Evolutionary conservation across 768 basidiomycete species (phyloP).

Genomic region (Mycena latifolia): DNA sequence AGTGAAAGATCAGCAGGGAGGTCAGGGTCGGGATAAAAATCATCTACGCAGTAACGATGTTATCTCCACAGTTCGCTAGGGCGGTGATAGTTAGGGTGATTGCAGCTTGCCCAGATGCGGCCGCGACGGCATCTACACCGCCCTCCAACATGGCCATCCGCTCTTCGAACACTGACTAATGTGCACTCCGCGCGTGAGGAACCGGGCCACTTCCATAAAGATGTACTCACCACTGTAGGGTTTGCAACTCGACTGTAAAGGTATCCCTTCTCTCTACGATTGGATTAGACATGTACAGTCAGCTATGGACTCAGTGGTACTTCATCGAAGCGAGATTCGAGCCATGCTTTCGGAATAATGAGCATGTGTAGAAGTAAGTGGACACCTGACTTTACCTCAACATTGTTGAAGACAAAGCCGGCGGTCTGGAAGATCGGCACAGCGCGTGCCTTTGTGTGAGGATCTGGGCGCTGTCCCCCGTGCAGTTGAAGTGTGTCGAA

Average conservation of each 20-base stretch:
- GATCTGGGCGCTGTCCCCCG: conserved; percentile 60
- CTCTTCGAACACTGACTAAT: conserved; percentile 59
- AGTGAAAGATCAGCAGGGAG: background rate
- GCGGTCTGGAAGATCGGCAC: conserved; percentile 65
- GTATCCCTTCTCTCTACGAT: conserved; percentile 49
- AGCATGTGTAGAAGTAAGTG: conserved; percentile 53
- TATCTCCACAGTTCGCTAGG: conserved; percentile 62
- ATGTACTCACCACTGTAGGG: conserved; percentile 50
- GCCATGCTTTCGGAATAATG: conserved; percentile 15
- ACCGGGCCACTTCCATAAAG: too few relatives aligned
- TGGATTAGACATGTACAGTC: too few relatives aligned
- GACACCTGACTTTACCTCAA: conserved; percentile 46
- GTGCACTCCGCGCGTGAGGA: too few relatives aligned
- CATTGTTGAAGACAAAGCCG: conserved; percentile 61
- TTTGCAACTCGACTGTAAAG: conserved; percentile 59
- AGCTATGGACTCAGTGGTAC: background rate
- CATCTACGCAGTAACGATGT: conserved; percentile 65
- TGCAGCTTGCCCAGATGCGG: conserved; percentile 64
- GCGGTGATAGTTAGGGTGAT: conserved; percentile 58
- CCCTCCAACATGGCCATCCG: conserved; percentile 68
- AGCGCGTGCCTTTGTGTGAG: conserved; percentile 60
- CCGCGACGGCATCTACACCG: conserved; percentile 64
- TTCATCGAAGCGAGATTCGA: conserved; percentile 36
- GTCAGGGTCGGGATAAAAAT: too few relatives aligned
- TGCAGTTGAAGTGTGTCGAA: conserved; percentile 70